These are phyloP conservation scores for Knoxdaviesia proteae DNA, from an alignment of 2,329 filamentous ascomycete genomes.

Conservation along the genomic window DNA sequence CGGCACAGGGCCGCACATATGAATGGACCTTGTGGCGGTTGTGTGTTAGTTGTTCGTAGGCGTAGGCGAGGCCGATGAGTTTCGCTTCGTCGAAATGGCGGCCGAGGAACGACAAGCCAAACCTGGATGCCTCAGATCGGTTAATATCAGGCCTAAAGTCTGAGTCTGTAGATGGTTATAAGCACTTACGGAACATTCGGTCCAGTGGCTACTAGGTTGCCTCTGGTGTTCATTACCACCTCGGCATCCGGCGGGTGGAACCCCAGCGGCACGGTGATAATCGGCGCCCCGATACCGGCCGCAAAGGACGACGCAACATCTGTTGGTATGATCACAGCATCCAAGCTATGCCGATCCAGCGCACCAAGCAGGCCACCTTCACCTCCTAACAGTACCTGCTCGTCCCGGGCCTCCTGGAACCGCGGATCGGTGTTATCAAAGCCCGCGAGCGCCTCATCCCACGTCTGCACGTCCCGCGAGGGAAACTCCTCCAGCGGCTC, in stretches of 20 bases:
- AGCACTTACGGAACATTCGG: slow-evolving; percentile 7
- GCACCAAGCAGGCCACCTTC: slow-evolving; percentile 39
- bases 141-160: not conserved
- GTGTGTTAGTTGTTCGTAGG: slow-evolving; percentile 39
- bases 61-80: slow-evolving; percentile 44
- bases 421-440: slow-evolving; percentile 32
- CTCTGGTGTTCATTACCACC: slow-evolving; percentile 4
- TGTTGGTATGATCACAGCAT: slow-evolving; percentile 40
- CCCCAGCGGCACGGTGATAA: slow-evolving; percentile 41
- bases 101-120: slow-evolving; percentile 43
- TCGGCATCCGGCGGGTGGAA: slow-evolving; percentile 11
- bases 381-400: slow-evolving; percentile 31
- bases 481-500: slow-evolving; percentile 37
- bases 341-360: slow-evolving; percentile 28
- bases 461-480: slow-evolving; percentile 32
- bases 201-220: slow-evolving; percentile 5
- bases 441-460: slow-evolving; percentile 30
- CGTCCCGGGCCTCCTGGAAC: slow-evolving; percentile 36
- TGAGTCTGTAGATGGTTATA: not conserved
- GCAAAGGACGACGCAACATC: slow-evolving; percentile 6
- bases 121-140: slow-evolving; percentile 11
- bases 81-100: slow-evolving; percentile 34
- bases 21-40: slow-evolving; percentile 6
- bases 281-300: slow-evolving; percentile 16
- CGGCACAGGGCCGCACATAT: no score